phyloP scores from a whole-genome alignment of 2,329 filamentous ascomycete species.

The Fusarium mexicanum region DNA sequence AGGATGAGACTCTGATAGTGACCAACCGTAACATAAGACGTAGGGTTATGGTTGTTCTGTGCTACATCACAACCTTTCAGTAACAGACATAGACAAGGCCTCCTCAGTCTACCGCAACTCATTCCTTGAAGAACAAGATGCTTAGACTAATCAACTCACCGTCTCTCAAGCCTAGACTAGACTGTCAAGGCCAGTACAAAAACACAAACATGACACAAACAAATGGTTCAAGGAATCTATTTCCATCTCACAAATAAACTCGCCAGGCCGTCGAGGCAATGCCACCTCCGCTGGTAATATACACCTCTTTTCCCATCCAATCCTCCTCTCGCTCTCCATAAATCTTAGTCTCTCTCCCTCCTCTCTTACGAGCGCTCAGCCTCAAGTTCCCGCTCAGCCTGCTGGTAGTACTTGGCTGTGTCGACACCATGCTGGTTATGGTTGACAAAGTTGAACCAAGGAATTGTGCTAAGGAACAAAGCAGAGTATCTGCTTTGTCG shows the following conservation, averaged over 20 bases:
- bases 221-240: constrained; percentile 36
- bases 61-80: neutral
- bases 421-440: constrained; percentile 96
- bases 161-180: neutral
- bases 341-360: neutral
- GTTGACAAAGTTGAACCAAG: constrained; percentile 99
- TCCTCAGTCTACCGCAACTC: neutral
- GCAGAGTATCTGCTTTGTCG: constrained; percentile 93
- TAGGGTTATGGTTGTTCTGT: neutral
- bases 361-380: constrained; percentile 61
- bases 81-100: no score
- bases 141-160: no score
- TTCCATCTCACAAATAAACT: constrained; percentile 38
- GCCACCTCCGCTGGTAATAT: constrained; percentile 39
- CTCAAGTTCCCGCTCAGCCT: constrained; percentile 93
- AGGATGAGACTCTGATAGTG: neutral
- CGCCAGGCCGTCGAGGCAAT: constrained; percentile 33
- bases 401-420: constrained; percentile 97
- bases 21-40: fast-evolving
- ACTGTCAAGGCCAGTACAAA: no score
- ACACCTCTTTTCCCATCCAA: constrained; percentile 33
- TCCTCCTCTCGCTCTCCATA: neutral
- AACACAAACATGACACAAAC: neutral
- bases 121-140: neutral
- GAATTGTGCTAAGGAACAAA: constrained; percentile 83